A percentile compares a stretch with the other conserved stretches of the same genome.
Evolutionary conservation across 768 basidiomycete species (phyloP).

Genomic region (Russula sp.): DNA sequence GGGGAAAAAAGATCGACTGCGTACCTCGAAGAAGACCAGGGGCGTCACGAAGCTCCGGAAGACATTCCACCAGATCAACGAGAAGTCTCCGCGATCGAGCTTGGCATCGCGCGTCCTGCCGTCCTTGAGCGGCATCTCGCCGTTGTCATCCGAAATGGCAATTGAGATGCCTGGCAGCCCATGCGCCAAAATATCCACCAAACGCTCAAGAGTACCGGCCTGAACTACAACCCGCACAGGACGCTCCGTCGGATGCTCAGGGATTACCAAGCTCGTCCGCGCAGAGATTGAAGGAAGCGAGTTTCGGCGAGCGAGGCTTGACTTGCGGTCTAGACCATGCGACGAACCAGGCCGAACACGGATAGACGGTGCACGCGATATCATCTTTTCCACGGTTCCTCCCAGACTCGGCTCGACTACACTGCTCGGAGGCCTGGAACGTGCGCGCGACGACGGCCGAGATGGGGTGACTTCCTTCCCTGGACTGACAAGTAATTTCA

Average conservation of each 20-base stretch:
- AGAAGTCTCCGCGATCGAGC: constrained; percentile 68
- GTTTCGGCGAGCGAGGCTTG: constrained; percentile 64
- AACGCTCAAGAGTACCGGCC: constrained; percentile 66
- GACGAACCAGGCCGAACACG: constrained; percentile 67
- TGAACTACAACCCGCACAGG: constrained; percentile 71
- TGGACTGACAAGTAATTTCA: constrained; percentile 60
- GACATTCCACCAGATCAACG: constrained; percentile 73
- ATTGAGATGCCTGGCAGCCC: constrained; percentile 73
- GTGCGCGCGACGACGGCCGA: constrained; percentile 61
- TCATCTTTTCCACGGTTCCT: constrained; percentile 30
- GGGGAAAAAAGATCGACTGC: constrained; percentile 19
- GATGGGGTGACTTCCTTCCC: constrained; percentile 43
- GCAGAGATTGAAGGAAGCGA: constrained; percentile 74
- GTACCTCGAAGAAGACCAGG: constrained; percentile 76
- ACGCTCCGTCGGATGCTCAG: constrained; percentile 60
- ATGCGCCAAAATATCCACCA: constrained; percentile 70
- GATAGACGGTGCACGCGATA: constrained; percentile 63
- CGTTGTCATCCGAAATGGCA: constrained; percentile 79
- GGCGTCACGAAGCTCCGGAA: constrained; percentile 80
- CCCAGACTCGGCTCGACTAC: constrained; percentile 21
- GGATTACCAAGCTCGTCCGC: constrained; percentile 46
- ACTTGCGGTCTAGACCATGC: constrained; percentile 66
- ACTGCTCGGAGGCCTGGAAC: constrained; percentile 35
- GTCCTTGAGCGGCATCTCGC: constrained; percentile 71
- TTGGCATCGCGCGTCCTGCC: constrained; percentile 65